Evolutionary conservation across 164 flowering plant species (phyloP), one percentile per base, ranked within the genome.

Genomic region (Houttuynia cordata): DNA sequence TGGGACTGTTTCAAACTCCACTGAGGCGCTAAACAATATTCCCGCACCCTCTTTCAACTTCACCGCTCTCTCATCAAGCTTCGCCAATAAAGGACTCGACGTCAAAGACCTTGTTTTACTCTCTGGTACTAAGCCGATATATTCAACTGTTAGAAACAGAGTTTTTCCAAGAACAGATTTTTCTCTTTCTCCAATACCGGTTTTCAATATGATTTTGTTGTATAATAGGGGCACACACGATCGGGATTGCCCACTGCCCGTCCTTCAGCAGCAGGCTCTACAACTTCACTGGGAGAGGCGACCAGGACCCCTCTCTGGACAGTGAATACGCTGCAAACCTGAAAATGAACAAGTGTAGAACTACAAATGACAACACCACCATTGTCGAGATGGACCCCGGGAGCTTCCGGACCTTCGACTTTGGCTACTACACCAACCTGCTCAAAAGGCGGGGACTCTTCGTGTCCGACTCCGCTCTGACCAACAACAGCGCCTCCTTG

Each of bases 61-160:
- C 74, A 66, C 82, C 42, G 45, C 75, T 5, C 85, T 91, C 10
- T 72, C 56, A 58, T 55, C 68, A 30, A 53, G 24, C 5, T 91
- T 88, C 56, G 82, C 69, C 0, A 77, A 65, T 64, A 73, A 81
- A 62, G 84, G 95, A 20, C 93, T 92, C 12, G 67, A 80, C 57
- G 64, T 83, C 14, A 82, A 75, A 34, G 97, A 91, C 65, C 74
- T 91, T 13, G 87, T 86, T 25, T 59, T 88, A n/a, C 73, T 88
- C 5, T 85, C 95, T 6, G 97, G 97, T 91, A n/a, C n/a, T n/a
- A 70, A 66, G 41, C 21, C 5, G 14, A 15, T 23, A n/a, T n/a
- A n/a, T n/a, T n/a, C n/a, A n/a, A n/a, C n/a, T n/a, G n/a, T n/a
- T n/a, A n/a, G n/a, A n/a, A n/a, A n/a, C n/a, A n/a, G n/a, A n/a